Conservation (phyloP, 345 rosid genomes). For the Dipteronia dyeriana region DNA sequence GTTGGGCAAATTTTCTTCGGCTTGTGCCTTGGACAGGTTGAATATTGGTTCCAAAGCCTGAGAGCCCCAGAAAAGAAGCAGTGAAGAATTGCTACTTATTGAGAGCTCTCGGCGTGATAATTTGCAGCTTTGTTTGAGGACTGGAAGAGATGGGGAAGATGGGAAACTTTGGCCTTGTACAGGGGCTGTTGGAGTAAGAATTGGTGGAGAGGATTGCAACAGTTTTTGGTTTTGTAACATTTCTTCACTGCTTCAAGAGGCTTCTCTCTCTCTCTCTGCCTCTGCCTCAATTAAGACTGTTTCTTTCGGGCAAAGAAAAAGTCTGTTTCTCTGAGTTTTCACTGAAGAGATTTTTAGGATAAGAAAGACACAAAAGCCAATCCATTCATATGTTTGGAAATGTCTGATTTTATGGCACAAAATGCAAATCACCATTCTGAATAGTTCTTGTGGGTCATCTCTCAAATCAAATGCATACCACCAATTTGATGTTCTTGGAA, state of each 20-base stretch:
- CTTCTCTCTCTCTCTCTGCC: too few species aligned
- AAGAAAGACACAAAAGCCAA: neutral
- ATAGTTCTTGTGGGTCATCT: slow-evolving; percentile 16
- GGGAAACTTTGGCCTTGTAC: slow-evolving; percentile 27
- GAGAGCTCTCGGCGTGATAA: slow-evolving; percentile 65
- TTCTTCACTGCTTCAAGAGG: slow-evolving; percentile 14
- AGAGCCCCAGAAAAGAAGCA: slow-evolving; percentile 60
- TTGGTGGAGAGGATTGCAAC: slow-evolving; percentile 32
- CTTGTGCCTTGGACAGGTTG: slow-evolving; percentile 40
- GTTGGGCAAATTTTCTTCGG: slow-evolving; percentile 35
- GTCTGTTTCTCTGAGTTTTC: neutral
- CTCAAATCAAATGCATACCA: neutral
- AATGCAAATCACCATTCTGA: neutral
- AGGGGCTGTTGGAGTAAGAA: slow-evolving; percentile 29
- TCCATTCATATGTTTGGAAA: neutral
- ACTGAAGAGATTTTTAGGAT: slow-evolving; percentile 3
- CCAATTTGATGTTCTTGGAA: neutral
- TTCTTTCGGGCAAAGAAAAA: neutral
- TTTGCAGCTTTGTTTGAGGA: slow-evolving; percentile 34
- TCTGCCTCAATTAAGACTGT: neutral
- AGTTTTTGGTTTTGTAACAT: slow-evolving; percentile 46
- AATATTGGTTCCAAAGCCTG: slow-evolving; percentile 42
- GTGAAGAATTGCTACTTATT: slow-evolving; percentile 46
- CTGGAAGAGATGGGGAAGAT: slow-evolving; percentile 29
- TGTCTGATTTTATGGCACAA: neutral